A percentile compares a stretch with the other conserved stretches of the same genome.
phyloP scores from a whole-genome alignment of 2,329 filamentous ascomycete genomes.

The Elsinoe arachidis region DNA sequence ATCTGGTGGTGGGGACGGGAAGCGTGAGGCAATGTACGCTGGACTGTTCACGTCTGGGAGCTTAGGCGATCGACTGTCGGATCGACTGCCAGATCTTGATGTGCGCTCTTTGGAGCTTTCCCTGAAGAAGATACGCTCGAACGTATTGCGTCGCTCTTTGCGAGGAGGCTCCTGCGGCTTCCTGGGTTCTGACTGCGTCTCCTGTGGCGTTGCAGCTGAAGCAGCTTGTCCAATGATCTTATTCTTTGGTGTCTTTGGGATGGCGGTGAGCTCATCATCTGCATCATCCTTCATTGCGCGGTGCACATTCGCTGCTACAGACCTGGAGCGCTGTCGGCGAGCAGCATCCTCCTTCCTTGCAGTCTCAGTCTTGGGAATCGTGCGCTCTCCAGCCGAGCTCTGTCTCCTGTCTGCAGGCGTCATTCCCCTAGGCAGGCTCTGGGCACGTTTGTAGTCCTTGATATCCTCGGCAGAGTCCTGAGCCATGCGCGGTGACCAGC shows the following conservation, averaged over 20 bases:
- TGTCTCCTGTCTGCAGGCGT: background rate
- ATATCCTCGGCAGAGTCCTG: background rate
- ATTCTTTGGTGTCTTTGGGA: conserved; percentile 6
- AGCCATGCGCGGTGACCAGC: conserved; percentile 3
- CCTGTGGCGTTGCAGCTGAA: background rate
- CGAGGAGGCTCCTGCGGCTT: background rate
- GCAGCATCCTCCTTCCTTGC: background rate
- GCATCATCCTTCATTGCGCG: background rate
- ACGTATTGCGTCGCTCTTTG: conserved; percentile 7
- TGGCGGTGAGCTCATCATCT: background rate
- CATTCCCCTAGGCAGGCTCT: background rate
- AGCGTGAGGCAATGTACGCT: conserved; percentile 9
- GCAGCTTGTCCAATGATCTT: background rate
- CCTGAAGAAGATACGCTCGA: conserved; percentile 5
- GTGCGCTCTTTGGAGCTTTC: background rate
- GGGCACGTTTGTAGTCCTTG: background rate
- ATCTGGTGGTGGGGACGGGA: background rate
- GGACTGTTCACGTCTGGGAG: conserved; percentile 8
- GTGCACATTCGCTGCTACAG: background rate
- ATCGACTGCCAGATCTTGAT: background rate
- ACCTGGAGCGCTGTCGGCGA: conserved; percentile 5
- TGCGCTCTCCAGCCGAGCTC: background rate
- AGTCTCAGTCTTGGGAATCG: background rate
- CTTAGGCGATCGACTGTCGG: background rate
- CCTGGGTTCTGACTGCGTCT: background rate